Evolutionary conservation across 495 filamentous ascomycete genomes (phyloP), one percentile per base, ranked within the genome.

Genomic region (Neurospora tetrasperma): DNA sequence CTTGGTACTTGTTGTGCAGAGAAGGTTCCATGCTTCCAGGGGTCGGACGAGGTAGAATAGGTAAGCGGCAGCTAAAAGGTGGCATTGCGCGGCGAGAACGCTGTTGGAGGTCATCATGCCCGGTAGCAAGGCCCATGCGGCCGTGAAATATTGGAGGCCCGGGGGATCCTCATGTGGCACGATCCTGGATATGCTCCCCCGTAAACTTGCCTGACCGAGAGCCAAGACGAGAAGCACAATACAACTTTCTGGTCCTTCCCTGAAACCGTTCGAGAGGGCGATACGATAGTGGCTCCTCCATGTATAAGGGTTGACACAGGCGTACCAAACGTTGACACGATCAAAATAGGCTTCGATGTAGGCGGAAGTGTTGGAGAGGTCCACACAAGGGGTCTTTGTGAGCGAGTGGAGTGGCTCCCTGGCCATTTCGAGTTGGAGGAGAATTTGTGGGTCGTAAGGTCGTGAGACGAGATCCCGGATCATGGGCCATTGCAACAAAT

Each of bases 301-400:
- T 23, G 88, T 91, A 80, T 90, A 92, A 31, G 92, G 92, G 79
- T 93, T 94, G 71, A 95, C 91, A 79, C 90, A 92, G 42, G 92
- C 92, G 74, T 94, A 94, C 91, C 92, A 95, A 6, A 93, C 86
- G 77, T 94, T 94, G 72, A 93, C 92, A 35, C 90, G 86, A 59
- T 90, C 88, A 75, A 95, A 95, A 81, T 92, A 94, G 10, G 92
- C 87, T 77, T 90, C 88, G 69, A 92, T 89, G 80, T 93, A 93
- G 16, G 87, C 84, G 31, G 87, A 84, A n/a, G 90, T 90, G 80
- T 94, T 92, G 27, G 89, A 89, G 75, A 94, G 79, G 78, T 94
- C 91, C 42, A 93, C 85, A 72, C 86, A 87, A 27, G 85, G 86
- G 2, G 84, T 84, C 71, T 88, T 87, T 10, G 89, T 89, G 12